These are phyloP conservation scores for Trichophyton simii DNA, from an alignment of 2,329 filamentous ascomycete genomes.

Conservation along the genomic window DNA sequence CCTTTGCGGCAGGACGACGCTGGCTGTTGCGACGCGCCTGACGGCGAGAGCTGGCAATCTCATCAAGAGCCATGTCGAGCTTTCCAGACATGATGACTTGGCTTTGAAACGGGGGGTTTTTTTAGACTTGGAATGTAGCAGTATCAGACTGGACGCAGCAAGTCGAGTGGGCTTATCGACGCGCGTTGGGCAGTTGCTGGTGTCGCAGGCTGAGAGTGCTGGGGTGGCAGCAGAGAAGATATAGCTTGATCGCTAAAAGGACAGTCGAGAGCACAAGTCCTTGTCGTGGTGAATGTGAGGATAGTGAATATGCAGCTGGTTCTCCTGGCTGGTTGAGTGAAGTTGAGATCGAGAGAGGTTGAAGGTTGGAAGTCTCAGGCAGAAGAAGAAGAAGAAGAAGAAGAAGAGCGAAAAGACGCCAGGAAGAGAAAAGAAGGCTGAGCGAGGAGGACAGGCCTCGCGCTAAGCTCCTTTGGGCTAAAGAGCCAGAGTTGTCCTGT, in stretches of 20 bases:
- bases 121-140: background rate
- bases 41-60: slow-evolving; percentile 75
- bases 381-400: background rate
- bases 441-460: background rate
- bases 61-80: slow-evolving; percentile 92
- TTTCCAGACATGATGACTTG: slow-evolving; percentile 68
- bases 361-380: background rate
- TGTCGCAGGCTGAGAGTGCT: background rate
- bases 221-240: background rate
- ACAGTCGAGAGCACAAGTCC: background rate
- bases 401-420: background rate
- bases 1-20: slow-evolving; percentile 31
- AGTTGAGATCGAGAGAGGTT: background rate
- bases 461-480: background rate
- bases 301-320: slow-evolving; percentile 10
- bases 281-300: background rate
- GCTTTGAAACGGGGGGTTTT: background rate
- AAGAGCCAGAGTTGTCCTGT: background rate
- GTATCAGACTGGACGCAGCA: background rate
- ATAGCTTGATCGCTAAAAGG: background rate
- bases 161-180: no score
- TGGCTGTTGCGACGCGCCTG: slow-evolving; percentile 39
- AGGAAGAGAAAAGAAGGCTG: background rate
- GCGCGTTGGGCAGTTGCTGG: background rate
- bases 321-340: background rate